Conservation (phyloP, 306 rosid species). For the Citrullus amarus region DNA sequence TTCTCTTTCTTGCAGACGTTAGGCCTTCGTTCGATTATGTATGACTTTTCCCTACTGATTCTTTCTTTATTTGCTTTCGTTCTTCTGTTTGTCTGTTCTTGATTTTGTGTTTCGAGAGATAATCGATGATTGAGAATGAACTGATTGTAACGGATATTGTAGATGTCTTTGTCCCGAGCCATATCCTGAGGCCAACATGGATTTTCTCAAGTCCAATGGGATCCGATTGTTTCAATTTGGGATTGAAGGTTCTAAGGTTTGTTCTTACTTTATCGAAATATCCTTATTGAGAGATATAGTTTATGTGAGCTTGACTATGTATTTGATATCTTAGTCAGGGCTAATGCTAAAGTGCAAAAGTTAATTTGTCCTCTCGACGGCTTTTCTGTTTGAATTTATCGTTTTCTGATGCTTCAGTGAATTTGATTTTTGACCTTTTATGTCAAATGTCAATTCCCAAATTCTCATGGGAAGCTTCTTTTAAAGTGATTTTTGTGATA, state of each 20-base stretch:
- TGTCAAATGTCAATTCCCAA: neutral
- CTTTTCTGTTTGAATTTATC: neutral
- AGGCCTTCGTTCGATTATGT: constrained; percentile 89
- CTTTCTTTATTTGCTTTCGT: no score
- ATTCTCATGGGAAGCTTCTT: neutral
- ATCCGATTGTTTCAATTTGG: constrained; percentile 83
- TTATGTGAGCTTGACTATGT: neutral
- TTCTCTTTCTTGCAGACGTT: constrained; percentile 75
- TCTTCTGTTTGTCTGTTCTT: neutral
- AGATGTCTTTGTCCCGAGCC: constrained; percentile 97
- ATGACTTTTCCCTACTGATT: neutral
- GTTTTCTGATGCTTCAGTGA: neutral
- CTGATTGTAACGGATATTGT: constrained; percentile 10
- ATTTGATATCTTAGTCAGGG: neutral
- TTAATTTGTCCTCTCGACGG: neutral
- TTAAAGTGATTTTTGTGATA: neutral
- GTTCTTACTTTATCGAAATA: neutral
- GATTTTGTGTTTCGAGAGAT: neutral
- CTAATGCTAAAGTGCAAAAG: neutral
- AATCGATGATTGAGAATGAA: neutral
- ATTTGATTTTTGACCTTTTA: neutral
- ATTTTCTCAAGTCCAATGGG: constrained; percentile 78
- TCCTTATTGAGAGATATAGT: neutral
- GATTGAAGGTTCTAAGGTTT: constrained; percentile 90
- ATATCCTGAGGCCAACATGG: constrained; percentile 68